phyloP scores from a whole-genome alignment of 116 monocot species.

The Iris pallida region DNA sequence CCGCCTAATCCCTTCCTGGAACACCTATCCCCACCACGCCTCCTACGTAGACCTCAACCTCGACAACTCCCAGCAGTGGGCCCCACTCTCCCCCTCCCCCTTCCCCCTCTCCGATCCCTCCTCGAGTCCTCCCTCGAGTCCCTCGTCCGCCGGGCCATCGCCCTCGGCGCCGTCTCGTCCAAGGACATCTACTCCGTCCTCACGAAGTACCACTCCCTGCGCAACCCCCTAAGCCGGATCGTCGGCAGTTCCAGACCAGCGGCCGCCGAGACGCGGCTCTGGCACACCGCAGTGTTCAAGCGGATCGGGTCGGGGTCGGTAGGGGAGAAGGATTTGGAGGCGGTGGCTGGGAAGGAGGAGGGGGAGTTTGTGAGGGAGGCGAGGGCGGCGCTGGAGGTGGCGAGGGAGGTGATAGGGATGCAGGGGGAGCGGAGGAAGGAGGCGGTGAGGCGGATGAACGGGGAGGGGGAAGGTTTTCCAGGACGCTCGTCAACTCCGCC shows the following conservation, averaged over 20 bases:
- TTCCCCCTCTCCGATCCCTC: conserved; percentile 34
- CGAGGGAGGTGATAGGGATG: conserved; percentile 72
- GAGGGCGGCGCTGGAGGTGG: conserved; percentile 46
- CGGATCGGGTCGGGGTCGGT: conserved; percentile 14
- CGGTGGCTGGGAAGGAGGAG: conserved; percentile 37
- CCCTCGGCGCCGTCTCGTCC: conserved; percentile 52
- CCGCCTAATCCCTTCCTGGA: conserved; percentile 76
- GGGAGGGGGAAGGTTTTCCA: conserved; percentile 58
- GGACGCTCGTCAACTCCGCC: conserved; percentile 56
- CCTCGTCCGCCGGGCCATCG: conserved; percentile 47
- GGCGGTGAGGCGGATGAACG: conserved; percentile 54
- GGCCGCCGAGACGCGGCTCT: conserved; percentile 36
- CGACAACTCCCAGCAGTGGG: conserved; percentile 26
- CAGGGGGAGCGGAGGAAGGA: conserved; percentile 70
- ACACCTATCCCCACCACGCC: conserved; percentile 57
- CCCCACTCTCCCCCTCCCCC: conserved; percentile 12
- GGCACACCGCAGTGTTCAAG: conserved; percentile 66
- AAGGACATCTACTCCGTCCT: conserved; percentile 53
- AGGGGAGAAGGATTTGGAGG: conserved; percentile 14
- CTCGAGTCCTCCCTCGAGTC: conserved; percentile 66
- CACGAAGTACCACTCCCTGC: conserved; percentile 47
- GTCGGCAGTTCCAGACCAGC: conserved; percentile 4
- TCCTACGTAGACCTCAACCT: conserved; percentile 73
- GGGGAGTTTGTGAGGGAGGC: conserved; percentile 62
- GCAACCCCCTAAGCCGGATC: conserved; percentile 53